These are phyloP conservation scores for Balakata baccata DNA, from an alignment of 345 rosid genomes.

Conservation along the genomic window DNA sequence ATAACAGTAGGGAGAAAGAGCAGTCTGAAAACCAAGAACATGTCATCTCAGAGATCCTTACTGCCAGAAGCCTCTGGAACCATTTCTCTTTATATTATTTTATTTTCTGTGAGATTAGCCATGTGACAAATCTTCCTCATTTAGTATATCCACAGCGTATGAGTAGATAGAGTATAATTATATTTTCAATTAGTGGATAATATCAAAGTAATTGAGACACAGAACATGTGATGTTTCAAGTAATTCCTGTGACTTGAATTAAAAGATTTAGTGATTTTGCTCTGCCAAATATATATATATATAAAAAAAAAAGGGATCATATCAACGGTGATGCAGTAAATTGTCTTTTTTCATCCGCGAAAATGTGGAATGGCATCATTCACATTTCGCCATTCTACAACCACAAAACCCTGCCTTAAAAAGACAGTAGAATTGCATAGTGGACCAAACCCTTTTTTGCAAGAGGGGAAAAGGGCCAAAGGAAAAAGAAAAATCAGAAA, in stretches of 20 bases:
- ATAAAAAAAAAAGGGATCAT: not conserved
- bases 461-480: not conserved
- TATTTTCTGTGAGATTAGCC: not conserved
- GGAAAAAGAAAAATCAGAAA: not conserved
- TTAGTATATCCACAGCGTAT: too few species aligned
- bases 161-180: too few species aligned
- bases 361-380: not conserved
- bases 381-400: not conserved
- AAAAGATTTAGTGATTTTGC: not conserved
- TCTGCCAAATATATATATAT: not conserved
- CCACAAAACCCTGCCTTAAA: not conserved
- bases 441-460: conserved; percentile 12
- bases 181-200: not conserved
- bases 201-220: not conserved
- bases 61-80: not conserved
- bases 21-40: too few species aligned
- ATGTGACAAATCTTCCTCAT: not conserved
- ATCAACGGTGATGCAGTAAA: not conserved
- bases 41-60: not conserved
- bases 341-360: not conserved
- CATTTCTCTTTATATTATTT: not conserved
- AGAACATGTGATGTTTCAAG: conserved; percentile 1
- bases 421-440: conserved; percentile 17
- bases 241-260: not conserved
- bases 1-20: too few species aligned